Evolutionary conservation across 768 basidiomycete genomes (phyloP).

Genomic region (Panellus pusillus): DNA sequence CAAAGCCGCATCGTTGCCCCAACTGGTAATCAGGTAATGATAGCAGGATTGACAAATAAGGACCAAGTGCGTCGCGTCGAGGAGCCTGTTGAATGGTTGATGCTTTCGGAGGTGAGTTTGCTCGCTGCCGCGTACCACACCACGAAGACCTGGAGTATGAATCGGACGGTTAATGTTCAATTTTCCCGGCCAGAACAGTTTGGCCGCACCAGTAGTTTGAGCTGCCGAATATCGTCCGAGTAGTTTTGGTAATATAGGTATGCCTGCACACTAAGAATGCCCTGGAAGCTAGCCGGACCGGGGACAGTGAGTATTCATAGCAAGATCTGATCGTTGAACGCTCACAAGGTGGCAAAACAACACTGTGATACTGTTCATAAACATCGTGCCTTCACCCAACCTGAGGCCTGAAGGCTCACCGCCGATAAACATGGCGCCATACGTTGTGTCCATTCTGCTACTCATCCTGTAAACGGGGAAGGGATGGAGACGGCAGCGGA

Average conservation of each 20-base stretch:
- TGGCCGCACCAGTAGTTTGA: conserved; percentile 6
- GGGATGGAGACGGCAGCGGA: background rate
- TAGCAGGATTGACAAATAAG: conserved; percentile 17
- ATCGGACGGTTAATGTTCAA: no score
- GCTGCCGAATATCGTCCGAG: background rate
- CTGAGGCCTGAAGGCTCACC: no score
- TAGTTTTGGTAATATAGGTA: conserved; percentile 13
- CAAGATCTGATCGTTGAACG: background rate
- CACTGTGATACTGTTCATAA: no score
- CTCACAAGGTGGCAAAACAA: conserved; percentile 4
- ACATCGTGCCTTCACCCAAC: no score
- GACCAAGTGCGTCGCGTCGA: conserved; percentile 15
- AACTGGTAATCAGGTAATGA: conserved; percentile 18
- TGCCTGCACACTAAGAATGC: conserved; percentile 7
- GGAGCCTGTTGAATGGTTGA: background rate
- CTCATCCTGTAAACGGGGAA: background rate
- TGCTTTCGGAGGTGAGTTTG: background rate
- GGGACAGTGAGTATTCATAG: background rate
- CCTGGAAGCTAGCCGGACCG: conserved; percentile 16
- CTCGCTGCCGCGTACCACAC: conserved; percentile 1
- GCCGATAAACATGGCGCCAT: conserved; percentile 9
- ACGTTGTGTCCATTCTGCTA: conserved; percentile 1
- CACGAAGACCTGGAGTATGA: no score
- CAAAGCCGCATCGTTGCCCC: conserved; percentile 8
- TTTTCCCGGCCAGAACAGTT: no score